Conservation (phyloP, 805 yeast genomes). For the Starmerella asiatica region DNA sequence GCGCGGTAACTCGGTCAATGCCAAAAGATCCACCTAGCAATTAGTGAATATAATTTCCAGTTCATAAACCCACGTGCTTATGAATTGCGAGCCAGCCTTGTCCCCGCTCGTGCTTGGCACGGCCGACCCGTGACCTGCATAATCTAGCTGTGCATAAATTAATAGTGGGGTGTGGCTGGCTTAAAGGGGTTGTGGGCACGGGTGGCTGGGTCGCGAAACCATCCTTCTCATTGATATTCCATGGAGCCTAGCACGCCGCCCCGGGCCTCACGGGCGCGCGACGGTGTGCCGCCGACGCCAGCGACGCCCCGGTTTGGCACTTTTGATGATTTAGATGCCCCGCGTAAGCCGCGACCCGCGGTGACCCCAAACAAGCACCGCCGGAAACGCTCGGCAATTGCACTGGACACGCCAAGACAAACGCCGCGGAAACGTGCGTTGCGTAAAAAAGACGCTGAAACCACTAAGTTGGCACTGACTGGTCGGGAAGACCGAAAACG, state of each 20-base stretch:
- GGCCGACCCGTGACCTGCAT: neutral
- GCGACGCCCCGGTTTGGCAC: constrained; percentile 22
- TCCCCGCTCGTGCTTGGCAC: neutral
- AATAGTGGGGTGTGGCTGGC: neutral
- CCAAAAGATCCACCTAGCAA: too few relatives aligned
- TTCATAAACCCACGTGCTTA: neutral
- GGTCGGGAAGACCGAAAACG: neutral
- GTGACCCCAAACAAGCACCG: neutral
- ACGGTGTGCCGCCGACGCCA: constrained; percentile 19
- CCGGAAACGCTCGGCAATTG: constrained; percentile 5
- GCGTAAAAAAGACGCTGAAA: neutral
- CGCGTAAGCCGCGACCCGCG: constrained; percentile 3
- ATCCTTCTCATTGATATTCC: neutral
- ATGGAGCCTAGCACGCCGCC: constrained; percentile 22
- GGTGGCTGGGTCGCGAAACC: neutral
- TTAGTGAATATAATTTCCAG: neutral
- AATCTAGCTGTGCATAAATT: too few relatives aligned
- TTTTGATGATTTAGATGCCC: constrained; percentile 17
- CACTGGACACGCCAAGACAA: constrained; percentile 14
- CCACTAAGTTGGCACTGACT: neutral
- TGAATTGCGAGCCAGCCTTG: neutral
- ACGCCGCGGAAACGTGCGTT: constrained; percentile 10
- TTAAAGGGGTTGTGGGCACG: neutral
- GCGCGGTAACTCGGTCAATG: neutral
- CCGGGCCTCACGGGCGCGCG: constrained; percentile 12